A percentile compares a stretch with the other conserved stretches of the same genome.
Conservation (phyloP, 169 alveolate species). For the Theileria equi region DNA sequence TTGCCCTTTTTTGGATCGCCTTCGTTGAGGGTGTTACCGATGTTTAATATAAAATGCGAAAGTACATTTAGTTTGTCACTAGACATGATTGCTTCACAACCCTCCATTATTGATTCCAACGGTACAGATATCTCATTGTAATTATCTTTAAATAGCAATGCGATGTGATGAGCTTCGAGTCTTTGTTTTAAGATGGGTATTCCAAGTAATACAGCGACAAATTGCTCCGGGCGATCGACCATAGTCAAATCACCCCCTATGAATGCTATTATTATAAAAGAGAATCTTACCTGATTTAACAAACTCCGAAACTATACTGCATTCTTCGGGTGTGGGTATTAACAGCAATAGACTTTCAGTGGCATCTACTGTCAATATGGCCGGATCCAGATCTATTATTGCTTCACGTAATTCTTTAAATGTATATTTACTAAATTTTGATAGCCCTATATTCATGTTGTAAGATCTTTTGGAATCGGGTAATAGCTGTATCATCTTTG, state of each 20-base stretch:
- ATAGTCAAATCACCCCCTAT: slow-evolving; percentile 83
- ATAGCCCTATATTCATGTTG: slow-evolving; percentile 85
- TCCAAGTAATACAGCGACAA: slow-evolving; percentile 84
- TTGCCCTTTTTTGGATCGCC: slow-evolving; percentile 87
- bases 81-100: slow-evolving; percentile 77
- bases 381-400: slow-evolving; percentile 80
- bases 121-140: slow-evolving; percentile 78
- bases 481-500: slow-evolving; percentile 75
- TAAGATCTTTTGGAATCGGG: slow-evolving; percentile 89
- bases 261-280: background rate
- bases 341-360: slow-evolving; percentile 83
- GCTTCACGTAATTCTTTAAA: slow-evolving; percentile 87
- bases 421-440: slow-evolving; percentile 85
- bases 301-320: slow-evolving; percentile 81
- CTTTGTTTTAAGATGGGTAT: slow-evolving; percentile 83
- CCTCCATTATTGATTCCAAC: slow-evolving; percentile 71
- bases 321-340: slow-evolving; percentile 84
- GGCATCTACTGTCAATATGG: slow-evolving; percentile 77
- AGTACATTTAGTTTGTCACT: slow-evolving; percentile 72
- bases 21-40: slow-evolving; percentile 82
- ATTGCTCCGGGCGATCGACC: slow-evolving; percentile 88
- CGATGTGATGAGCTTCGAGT: slow-evolving; percentile 81
- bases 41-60: slow-evolving; percentile 77
- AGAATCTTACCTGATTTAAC: slow-evolving; percentile 51
- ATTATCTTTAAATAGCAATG: slow-evolving; percentile 78